Conservation (phyloP, 371 early-diverging fungal species). For the Mucor lusitanicus region DNA sequence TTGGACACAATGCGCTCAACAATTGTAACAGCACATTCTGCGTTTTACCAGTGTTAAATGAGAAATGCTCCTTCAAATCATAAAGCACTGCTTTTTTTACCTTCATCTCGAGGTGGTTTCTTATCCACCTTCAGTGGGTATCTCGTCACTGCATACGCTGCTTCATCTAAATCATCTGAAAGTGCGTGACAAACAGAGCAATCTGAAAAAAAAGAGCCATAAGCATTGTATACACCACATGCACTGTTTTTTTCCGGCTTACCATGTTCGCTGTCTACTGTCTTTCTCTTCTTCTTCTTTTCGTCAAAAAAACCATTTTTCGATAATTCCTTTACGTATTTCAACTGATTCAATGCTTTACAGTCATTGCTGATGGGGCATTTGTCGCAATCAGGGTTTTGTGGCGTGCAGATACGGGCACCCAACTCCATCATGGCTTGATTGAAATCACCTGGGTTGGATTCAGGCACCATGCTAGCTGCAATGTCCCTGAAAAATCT, state of each 20-base stretch:
- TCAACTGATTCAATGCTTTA: conserved; percentile 56
- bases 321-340: conserved; percentile 9
- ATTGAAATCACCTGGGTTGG: conserved; percentile 79
- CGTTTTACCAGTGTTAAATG: neutral
- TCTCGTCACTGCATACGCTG: conserved; percentile 39
- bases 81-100: conserved; percentile 30
- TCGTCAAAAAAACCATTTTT: conserved; percentile 28
- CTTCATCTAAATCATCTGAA: conserved; percentile 28
- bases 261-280: conserved; percentile 24
- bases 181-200: conserved; percentile 37
- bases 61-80: too few relatives aligned
- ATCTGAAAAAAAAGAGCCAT: conserved; percentile 5
- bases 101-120: conserved; percentile 68
- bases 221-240: neutral
- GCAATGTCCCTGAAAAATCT: conserved; percentile 58
- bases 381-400: conserved; percentile 63
- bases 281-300: conserved; percentile 28
- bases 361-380: conserved; percentile 73
- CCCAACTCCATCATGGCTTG: conserved; percentile 89
- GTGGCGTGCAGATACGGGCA: conserved; percentile 78
- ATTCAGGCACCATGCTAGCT: conserved; percentile 49
- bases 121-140: conserved; percentile 68
- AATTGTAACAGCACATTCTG: conserved; percentile 66
- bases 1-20: conserved; percentile 38
- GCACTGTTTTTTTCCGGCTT: neutral